phyloP scores from a whole-genome alignment of 2,329 filamentous ascomycete species.

The Colletotrichum eleusines region DNA sequence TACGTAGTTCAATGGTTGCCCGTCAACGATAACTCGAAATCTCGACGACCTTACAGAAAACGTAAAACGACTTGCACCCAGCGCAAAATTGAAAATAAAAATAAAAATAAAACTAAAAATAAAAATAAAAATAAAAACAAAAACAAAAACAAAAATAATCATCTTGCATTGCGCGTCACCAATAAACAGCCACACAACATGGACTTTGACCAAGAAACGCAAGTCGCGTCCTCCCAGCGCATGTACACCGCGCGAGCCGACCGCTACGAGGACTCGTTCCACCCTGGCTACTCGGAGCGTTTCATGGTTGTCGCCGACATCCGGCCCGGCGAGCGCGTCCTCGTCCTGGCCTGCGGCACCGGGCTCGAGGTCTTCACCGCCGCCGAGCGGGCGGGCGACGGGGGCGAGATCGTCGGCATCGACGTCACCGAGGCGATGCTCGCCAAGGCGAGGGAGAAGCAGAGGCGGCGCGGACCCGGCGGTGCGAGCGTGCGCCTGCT shows the following conservation, averaged over 20 bases:
- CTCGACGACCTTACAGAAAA: background rate
- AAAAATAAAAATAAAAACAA: no score
- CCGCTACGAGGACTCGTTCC: conserved; percentile 51
- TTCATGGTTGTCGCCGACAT: conserved; percentile 47
- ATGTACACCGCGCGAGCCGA: conserved; percentile 50
- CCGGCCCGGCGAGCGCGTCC: conserved; percentile 46
- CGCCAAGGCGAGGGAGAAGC: conserved; percentile 45
- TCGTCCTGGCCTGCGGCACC: conserved; percentile 53
- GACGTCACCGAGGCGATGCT: conserved; percentile 52
- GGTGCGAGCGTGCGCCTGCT: conserved; percentile 41
- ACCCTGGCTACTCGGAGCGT: conserved; percentile 48
- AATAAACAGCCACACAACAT: background rate
- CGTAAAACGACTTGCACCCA: background rate
- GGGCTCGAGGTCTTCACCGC: conserved; percentile 50
- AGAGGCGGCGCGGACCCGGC: conserved; percentile 43
- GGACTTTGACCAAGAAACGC: conserved; percentile 42
- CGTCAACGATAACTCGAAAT: background rate
- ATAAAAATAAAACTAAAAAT: no score
- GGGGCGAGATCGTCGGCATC: conserved; percentile 49
- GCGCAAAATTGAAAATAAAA: background rate
- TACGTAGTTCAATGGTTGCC: background rate
- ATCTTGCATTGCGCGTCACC: background rate
- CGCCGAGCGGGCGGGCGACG: conserved; percentile 45
- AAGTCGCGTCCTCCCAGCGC: conserved; percentile 45
- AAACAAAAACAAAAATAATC: no score